These are phyloP conservation scores for Bremia lactucae DNA, from an alignment of 352 stramenopile genomes.

Conservation along the genomic window DNA sequence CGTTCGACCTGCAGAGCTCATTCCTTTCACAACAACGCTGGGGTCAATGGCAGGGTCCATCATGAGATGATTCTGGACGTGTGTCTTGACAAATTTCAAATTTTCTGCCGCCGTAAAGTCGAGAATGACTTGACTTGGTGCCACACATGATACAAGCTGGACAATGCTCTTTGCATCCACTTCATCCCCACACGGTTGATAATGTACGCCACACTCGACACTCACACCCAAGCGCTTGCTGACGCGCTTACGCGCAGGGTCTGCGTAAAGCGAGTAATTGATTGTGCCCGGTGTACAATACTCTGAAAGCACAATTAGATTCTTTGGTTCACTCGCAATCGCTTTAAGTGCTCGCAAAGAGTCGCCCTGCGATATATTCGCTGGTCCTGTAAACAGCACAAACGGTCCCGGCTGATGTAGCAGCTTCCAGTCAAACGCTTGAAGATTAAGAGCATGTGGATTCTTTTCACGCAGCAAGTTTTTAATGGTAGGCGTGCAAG, in stretches of 20 bases:
- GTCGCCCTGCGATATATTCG: constrained; percentile 63
- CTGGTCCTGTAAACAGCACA: constrained; percentile 69
- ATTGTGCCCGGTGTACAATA: constrained; percentile 67
- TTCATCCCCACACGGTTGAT: constrained; percentile 77
- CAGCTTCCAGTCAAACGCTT: constrained; percentile 61
- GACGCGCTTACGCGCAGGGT: constrained; percentile 55
- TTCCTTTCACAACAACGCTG: constrained; percentile 18
- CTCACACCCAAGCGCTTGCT: constrained; percentile 61
- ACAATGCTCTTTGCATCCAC: constrained; percentile 79
- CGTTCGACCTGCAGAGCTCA: constrained; percentile 23
- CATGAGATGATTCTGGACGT: constrained; percentile 44
- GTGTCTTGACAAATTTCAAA: constrained; percentile 51
- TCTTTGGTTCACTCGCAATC: constrained; percentile 56
- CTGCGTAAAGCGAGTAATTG: constrained; percentile 76
- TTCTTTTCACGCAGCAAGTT: constrained; percentile 21
- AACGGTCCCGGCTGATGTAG: constrained; percentile 56
- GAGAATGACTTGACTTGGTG: constrained; percentile 55
- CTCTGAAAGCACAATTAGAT: constrained; percentile 79
- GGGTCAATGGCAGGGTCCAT: constrained; percentile 20
- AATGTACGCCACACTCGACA: constrained; percentile 71
- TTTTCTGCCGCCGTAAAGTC: constrained; percentile 48
- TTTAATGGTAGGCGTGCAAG: constrained; percentile 41
- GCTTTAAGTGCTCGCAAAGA: constrained; percentile 55
- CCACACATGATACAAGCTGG: constrained; percentile 48
- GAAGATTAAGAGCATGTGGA: constrained; percentile 14